Evolutionary conservation across 441 rosid genomes (phyloP), one percentile per base, ranked within the genome.

Genomic region (Populus hybrid): DNA sequence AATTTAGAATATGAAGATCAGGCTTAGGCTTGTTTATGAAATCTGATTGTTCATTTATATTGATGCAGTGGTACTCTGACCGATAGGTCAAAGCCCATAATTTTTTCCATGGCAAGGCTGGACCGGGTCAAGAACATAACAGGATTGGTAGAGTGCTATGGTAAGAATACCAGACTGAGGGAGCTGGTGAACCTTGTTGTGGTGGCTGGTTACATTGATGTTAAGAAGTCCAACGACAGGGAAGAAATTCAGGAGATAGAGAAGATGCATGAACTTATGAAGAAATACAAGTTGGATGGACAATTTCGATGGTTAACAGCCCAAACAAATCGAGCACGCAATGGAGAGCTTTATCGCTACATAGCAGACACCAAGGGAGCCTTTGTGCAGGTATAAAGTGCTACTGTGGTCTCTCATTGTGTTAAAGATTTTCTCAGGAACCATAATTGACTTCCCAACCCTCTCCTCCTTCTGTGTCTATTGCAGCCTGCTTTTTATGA

Each of bases 81-180:
- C 6, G 98, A 94, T 83, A 84, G 67, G 82, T 89, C 93, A 11
- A 94, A 94, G 85, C 98, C 98, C 34, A 70, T 94, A 72, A 85
- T 96, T 57, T 94, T 94, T 83, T 92, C 98, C 66, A 96, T 92
- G 98, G 99, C 98, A 42, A 92, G 99, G 87, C 86, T 96, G 65
- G 99, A 96, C 85, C 83, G 76, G 64, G 98, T 96, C 70, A 96
- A 96, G 78, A 96, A 96, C 87, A 91, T 94, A 7, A 83, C 95
- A 1, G 98, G 98, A 57, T 87, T 96, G 88, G 97, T 96, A 50
- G 98, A 94, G 84, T 83, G 86, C 83, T 96, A 92, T 72, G 81
- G 87, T 63, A 94, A 91, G 87, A 94, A 83, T 81, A 12, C 85
- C 76, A 85, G 81, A 85, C 85, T 94, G 84, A 87, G 99, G 81